Percentiles rank a stretch among this genome's conserved stretches.
These are phyloP conservation scores for Xylariaceae sp. DNA, from an alignment of 2,329 filamentous ascomycete genomes.

Conservation along the genomic window DNA sequence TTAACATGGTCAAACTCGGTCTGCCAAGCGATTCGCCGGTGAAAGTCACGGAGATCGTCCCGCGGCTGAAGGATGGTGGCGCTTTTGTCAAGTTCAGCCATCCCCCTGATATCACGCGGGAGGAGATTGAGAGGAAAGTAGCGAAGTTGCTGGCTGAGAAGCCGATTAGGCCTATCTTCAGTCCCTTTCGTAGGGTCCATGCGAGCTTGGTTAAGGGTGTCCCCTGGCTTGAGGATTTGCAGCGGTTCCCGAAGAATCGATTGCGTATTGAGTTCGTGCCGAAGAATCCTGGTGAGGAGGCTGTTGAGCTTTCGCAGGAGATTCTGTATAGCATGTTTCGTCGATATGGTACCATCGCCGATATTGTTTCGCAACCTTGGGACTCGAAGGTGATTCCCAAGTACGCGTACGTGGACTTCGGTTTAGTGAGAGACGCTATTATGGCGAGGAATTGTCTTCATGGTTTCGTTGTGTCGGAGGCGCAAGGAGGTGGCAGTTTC, in stretches of 20 bases:
- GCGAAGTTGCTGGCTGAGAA: constrained; percentile 59
- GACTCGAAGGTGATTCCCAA: constrained; percentile 82
- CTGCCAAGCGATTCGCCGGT: constrained; percentile 59
- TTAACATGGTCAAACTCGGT: constrained; percentile 53
- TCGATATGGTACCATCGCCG: constrained; percentile 81
- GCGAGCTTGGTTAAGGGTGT: constrained; percentile 72
- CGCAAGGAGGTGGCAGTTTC: constrained; percentile 65
- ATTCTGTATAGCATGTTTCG: constrained; percentile 81
- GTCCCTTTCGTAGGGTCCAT: constrained; percentile 66
- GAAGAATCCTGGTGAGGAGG: constrained; percentile 61
- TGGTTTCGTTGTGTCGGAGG: constrained; percentile 66
- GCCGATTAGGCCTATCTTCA: constrained; percentile 85
- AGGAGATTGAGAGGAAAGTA: constrained; percentile 57
- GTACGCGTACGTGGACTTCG: constrained; percentile 75
- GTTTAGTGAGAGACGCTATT: constrained; percentile 66
- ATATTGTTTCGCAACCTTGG: constrained; percentile 75
- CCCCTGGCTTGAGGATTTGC: constrained; percentile 92
- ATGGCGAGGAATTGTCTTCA: constrained; percentile 93
- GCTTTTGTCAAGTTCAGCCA: constrained; percentile 65
- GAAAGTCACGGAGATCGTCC: constrained; percentile 74
- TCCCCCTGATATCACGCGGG: constrained; percentile 38
- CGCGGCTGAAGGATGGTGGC: constrained; percentile 83
- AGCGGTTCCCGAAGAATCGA: constrained; percentile 69
- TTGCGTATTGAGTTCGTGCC: constrained; percentile 82
- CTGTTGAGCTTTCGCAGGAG: constrained; percentile 79